A percentile compares a stretch with the other conserved stretches of the same genome.
phyloP scores from a whole-genome alignment of 805 yeast genomes.

The Ogataea ramenticola region DNA sequence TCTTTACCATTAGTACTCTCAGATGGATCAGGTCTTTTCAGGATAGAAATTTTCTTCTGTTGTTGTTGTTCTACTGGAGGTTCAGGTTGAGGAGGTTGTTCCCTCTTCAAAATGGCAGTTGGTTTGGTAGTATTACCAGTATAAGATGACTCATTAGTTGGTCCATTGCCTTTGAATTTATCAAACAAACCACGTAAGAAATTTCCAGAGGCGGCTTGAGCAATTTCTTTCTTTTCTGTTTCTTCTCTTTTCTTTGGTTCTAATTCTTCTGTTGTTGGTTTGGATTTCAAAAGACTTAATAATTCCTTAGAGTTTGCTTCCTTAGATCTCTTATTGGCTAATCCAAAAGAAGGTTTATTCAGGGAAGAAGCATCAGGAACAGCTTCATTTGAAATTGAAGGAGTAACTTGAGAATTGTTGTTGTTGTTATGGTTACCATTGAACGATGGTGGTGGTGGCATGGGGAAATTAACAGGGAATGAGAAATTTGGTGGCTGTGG shows the following conservation, averaged over 20 bases:
- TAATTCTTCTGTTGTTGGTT: slow-evolving; percentile 4
- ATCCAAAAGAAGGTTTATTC: slow-evolving; percentile 23
- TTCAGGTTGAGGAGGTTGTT: background rate
- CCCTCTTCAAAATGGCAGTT: slow-evolving; percentile 1
- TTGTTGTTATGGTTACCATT: slow-evolving; percentile 4
- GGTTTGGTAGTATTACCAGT: slow-evolving; percentile 1
- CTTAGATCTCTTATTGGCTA: slow-evolving; percentile 21
- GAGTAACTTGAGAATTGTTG: no score
- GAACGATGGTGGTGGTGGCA: slow-evolving; percentile 5
- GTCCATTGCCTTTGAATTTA: slow-evolving; percentile 4
- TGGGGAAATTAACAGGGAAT: slow-evolving; percentile 3
- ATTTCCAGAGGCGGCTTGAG: slow-evolving; percentile 5
- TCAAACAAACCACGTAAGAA: slow-evolving; percentile 15
- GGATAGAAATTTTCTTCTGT: background rate
- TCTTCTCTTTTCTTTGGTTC: background rate
- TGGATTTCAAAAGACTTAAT: slow-evolving; percentile 20
- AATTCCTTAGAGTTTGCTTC: slow-evolving; percentile 26
- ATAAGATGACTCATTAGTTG: background rate
- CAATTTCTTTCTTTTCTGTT: slow-evolving; percentile 1
- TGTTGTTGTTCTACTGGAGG: no score
- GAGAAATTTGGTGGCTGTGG: background rate
- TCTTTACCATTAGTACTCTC: background rate
- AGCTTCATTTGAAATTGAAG: slow-evolving; percentile 4
- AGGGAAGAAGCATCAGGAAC: slow-evolving; percentile 27
- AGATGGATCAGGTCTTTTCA: background rate